phyloP scores from a whole-genome alignment of 2,329 filamentous ascomycete species.

The Aspergillus niger region DNA sequence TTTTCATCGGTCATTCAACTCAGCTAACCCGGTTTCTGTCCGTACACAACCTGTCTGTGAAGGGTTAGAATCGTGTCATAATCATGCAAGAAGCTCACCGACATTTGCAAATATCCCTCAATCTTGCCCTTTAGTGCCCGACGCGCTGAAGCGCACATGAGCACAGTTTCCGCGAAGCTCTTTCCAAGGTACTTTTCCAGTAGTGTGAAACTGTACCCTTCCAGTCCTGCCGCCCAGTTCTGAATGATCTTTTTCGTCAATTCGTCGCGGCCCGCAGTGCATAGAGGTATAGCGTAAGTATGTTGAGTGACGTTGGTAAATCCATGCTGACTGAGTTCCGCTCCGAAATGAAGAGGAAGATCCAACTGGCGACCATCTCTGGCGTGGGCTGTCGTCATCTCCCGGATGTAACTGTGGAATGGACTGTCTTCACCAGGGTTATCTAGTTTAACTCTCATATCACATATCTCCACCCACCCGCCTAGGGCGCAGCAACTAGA shows the following conservation, averaged over 20 bases:
- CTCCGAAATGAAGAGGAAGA: background rate
- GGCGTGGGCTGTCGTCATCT: background rate
- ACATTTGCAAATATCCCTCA: background rate
- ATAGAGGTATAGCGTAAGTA: background rate
- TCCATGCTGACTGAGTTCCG: background rate
- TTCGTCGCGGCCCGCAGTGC: background rate
- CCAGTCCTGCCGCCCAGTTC: background rate
- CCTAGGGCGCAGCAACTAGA: background rate
- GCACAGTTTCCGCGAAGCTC: background rate
- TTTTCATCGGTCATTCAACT: too few species aligned
- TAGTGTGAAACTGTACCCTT: background rate
- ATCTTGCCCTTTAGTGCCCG: background rate
- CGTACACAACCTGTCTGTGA: background rate
- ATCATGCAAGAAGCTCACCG: background rate
- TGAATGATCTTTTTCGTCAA: background rate
- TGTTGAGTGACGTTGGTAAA: background rate
- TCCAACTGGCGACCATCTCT: background rate
- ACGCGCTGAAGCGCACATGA: background rate
- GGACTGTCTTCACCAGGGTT: background rate
- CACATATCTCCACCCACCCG: background rate
- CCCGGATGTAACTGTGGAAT: background rate
- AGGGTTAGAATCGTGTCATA: background rate
- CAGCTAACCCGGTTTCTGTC: background rate
- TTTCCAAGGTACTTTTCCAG: background rate
- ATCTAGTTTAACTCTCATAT: background rate